Percentiles rank a stretch among this genome's conserved stretches.
phyloP scores from a whole-genome alignment of 306 rosid genomes.

The Argentina anserina region DNA sequence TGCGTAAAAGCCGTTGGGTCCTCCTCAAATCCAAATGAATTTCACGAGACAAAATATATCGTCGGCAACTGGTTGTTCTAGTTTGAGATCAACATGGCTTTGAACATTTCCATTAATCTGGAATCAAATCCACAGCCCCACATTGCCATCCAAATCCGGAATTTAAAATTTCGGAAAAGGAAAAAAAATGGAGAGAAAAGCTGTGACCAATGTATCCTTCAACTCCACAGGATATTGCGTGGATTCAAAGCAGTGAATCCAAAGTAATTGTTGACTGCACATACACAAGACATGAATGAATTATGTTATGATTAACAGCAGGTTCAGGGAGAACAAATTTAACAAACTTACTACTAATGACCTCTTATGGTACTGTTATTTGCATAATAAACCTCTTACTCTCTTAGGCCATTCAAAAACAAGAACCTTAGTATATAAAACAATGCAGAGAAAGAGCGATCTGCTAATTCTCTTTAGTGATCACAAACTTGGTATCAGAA shows the following conservation, averaged over 20 bases:
- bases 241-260: not conserved
- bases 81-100: not conserved
- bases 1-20: too few relatives aligned
- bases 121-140: not conserved
- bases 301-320: too few relatives aligned
- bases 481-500: not conserved
- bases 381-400: not conserved
- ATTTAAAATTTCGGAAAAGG: not conserved
- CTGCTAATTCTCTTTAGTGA: not conserved
- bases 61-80: too few relatives aligned
- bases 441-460: not conserved
- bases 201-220: not conserved
- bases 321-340: not conserved
- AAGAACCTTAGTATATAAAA: not conserved
- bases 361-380: not conserved
- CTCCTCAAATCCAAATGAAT: too few relatives aligned
- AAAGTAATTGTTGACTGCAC: not conserved
- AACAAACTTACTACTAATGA: not conserved
- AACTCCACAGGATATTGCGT: not conserved
- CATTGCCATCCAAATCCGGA: not conserved
- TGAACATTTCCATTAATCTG: not conserved
- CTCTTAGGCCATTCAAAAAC: not conserved
- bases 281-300: not conserved
- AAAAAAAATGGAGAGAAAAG: not conserved
- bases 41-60: too few relatives aligned